Evolutionary conservation across 805 yeast genomes (phyloP).

Genomic region (Cyberlindnera maclurae): DNA sequence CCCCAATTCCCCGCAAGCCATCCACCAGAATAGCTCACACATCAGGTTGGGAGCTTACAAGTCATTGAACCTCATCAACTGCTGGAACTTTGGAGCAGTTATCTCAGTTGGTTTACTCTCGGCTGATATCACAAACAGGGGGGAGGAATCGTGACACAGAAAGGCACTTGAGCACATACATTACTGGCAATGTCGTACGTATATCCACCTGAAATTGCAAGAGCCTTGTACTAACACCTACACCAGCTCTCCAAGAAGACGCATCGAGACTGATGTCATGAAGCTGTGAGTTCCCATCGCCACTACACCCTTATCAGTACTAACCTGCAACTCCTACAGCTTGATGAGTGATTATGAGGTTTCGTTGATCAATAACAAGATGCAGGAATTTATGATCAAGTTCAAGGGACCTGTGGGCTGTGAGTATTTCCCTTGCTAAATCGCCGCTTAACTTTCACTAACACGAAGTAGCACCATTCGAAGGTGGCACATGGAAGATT

Average conservation of each 20-base stretch:
- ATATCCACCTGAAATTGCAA: too few species aligned
- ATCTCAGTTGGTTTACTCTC: too few species aligned
- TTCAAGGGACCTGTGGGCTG: slow-evolving; percentile 79
- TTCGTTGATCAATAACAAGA: slow-evolving; percentile 67
- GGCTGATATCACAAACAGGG: too few species aligned
- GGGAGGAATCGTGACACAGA: too few species aligned
- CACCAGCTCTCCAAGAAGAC: slow-evolving; percentile 28
- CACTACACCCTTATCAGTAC: background rate
- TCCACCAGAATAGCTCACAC: too few species aligned
- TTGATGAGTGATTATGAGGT: slow-evolving; percentile 93
- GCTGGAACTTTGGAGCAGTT: too few species aligned
- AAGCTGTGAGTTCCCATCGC: slow-evolving; percentile 50
- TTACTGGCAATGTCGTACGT: background rate
- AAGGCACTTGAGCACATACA: too few species aligned
- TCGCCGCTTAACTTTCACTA: background rate
- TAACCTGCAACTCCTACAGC: slow-evolving; percentile 22
- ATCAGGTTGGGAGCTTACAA: too few species aligned
- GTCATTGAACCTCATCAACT: too few species aligned
- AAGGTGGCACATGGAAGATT: slow-evolving; percentile 83
- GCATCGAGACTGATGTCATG: slow-evolving; percentile 93
- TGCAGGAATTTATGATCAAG: slow-evolving; percentile 81
- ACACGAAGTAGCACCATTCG: slow-evolving; percentile 57
- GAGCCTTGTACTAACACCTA: background rate
- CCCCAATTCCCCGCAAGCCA: too few species aligned
- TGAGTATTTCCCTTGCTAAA: slow-evolving; percentile 18